These are phyloP conservation scores for Podaxis sp. DNA, from an alignment of 768 basidiomycete species.

Conservation along the genomic window DNA sequence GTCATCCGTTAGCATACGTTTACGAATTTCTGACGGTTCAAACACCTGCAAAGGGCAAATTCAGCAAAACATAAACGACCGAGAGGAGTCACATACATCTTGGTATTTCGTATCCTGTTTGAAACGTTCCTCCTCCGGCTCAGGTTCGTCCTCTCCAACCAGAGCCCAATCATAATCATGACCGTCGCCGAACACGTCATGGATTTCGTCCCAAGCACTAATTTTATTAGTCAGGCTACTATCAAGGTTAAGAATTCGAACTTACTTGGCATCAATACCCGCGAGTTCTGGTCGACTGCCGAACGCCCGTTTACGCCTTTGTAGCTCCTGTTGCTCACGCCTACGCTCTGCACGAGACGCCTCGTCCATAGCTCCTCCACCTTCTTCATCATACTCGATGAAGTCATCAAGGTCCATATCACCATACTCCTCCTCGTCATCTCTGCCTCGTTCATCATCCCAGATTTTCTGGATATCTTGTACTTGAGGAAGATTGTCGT, in stretches of 20 bases:
- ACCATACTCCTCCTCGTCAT: slow-evolving; percentile 72
- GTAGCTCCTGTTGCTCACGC: slow-evolving; percentile 64
- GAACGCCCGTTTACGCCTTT: slow-evolving; percentile 63
- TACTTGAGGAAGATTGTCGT: slow-evolving; percentile 53
- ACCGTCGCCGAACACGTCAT: slow-evolving; percentile 95
- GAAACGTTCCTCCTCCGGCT: slow-evolving; percentile 41
- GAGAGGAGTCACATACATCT: slow-evolving; percentile 53
- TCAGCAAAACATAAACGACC: slow-evolving; percentile 7
- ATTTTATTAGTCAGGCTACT: slow-evolving; percentile 17
- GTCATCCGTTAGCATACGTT: slow-evolving; percentile 85
- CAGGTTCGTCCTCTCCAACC: slow-evolving; percentile 71
- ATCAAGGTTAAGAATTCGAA: slow-evolving; percentile 19
- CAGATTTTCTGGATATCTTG: slow-evolving; percentile 75
- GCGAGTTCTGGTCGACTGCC: slow-evolving; percentile 68
- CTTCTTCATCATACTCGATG: slow-evolving; percentile 80
- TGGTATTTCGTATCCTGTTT: slow-evolving; percentile 82
- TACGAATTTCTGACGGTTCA: slow-evolving; percentile 94
- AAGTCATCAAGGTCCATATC: slow-evolving; percentile 79
- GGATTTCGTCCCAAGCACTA: slow-evolving; percentile 94
- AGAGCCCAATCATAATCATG: slow-evolving; percentile 96
- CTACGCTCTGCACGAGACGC: slow-evolving; percentile 75
- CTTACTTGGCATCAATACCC: slow-evolving; percentile 84
- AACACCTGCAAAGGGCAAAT: slow-evolving; percentile 67
- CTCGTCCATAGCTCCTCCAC: slow-evolving; percentile 75
- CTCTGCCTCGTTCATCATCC: slow-evolving; percentile 72